phyloP scores from a whole-genome alignment of 768 basidiomycete genomes.

The Amanita exitialis region DNA sequence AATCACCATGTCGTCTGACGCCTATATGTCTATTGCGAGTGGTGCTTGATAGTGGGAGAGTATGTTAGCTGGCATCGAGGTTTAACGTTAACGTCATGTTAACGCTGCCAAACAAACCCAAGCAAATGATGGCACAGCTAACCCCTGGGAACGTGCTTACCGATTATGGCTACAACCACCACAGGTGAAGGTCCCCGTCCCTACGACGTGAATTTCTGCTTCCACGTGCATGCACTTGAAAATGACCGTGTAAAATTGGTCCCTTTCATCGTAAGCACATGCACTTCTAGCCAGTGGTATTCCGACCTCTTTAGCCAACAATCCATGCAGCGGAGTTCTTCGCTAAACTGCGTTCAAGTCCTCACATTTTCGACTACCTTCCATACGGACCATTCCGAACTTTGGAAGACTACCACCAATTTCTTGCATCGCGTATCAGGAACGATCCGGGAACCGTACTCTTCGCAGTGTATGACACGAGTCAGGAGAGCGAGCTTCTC shows the following conservation, averaged over 20 bases:
- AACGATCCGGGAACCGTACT: constrained; percentile 25
- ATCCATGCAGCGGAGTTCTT: constrained; percentile 33
- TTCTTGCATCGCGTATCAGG: constrained; percentile 25
- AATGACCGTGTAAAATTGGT: constrained; percentile 37
- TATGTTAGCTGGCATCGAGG: no score
- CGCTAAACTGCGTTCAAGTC: constrained; percentile 20
- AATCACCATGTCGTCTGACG: constrained; percentile 1
- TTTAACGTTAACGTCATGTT: no score
- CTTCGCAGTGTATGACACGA: constrained; percentile 48
- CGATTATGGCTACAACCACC: no score
- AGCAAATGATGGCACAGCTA: background rate
- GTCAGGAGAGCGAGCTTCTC: constrained; percentile 5
- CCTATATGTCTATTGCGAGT: no score
- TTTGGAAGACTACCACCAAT: constrained; percentile 22
- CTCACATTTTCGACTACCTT: constrained; percentile 35
- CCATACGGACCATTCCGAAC: constrained; percentile 39
- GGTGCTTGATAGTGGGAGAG: background rate
- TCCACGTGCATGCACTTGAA: constrained; percentile 32
- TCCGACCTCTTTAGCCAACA: constrained; percentile 23
- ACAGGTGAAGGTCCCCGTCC: background rate
- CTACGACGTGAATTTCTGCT: constrained; percentile 37
- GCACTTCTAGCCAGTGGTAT: background rate
- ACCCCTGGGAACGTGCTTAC: no score
- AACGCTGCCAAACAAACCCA: background rate
- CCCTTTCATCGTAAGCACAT: constrained; percentile 35